phyloP scores from a whole-genome alignment of 2,329 filamentous ascomycete species.

The Neofusicoccum laricinum region DNA sequence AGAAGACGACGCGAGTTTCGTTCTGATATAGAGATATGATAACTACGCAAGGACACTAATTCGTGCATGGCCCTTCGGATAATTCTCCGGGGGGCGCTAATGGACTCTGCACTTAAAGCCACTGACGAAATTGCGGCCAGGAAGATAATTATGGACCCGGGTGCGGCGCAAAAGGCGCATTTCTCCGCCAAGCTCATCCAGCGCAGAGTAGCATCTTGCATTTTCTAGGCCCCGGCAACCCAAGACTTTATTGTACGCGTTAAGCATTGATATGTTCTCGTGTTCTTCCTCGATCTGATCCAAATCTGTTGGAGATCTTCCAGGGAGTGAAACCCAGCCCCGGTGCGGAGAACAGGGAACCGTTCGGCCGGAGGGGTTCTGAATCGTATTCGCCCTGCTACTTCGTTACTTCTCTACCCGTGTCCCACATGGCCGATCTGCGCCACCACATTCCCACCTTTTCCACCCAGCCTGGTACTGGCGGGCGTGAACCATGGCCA shows the following conservation, averaged over 20 bases:
- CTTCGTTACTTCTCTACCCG: not conserved
- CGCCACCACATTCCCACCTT: not conserved
- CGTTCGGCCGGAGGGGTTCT: not conserved
- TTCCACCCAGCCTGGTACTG: not conserved
- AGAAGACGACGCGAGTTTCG: too few species aligned
- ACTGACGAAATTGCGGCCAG: not conserved
- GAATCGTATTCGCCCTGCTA: not conserved
- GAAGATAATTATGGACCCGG: too few species aligned
- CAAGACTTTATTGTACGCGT: not conserved
- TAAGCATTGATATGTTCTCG: not conserved
- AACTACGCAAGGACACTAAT: not conserved
- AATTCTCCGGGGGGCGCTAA: not conserved
- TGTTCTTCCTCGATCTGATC: not conserved
- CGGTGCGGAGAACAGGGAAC: not conserved
- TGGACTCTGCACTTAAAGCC: not conserved
- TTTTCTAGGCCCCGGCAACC: not conserved
- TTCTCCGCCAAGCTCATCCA: not conserved
- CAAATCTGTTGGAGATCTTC: not conserved
- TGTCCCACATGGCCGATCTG: not conserved
- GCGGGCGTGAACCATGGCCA: slow-evolving; percentile 1
- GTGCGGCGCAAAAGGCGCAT: not conserved
- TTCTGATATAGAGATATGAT: too few species aligned
- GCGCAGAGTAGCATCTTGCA: not conserved
- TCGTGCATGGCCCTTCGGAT: not conserved
- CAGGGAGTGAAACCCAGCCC: not conserved